Base-by-base conservation (phyloP, 441 rosid genomes). In the Euphorbia celastroides region DNA sequence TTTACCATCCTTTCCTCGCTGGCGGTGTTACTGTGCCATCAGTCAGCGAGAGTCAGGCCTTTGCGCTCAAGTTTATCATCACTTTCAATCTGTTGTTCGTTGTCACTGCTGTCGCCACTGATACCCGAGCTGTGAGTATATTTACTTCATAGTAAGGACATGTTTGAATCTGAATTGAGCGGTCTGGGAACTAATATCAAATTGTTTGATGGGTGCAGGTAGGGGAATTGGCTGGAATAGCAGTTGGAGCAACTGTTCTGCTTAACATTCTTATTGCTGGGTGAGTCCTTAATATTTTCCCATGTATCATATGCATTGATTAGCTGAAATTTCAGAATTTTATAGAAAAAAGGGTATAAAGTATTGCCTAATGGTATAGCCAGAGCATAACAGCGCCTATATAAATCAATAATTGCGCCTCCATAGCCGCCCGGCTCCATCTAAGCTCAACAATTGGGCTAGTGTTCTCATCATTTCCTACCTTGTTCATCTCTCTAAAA, bases 141-240 rank as follows among this genome's bases (percentile, higher is more conserved):
- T 7, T 42, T 5, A 0, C 14, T 1, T 41, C 8, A 48, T 19
- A n/a, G n/a, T n/a, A n/a, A n/a, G n/a, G n/a, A n/a, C n/a, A n/a
- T n/a, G n/a, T n/a, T n/a, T n/a, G n/a, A n/a, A n/a, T n/a, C n/a
- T n/a, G n/a, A n/a, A n/a, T n/a, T n/a, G n/a, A n/a, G n/a, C n/a
- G n/a, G n/a, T n/a, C n/a, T n/a, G n/a, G n/a, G n/a, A n/a, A n/a
- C n/a, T n/a, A n/a, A n/a, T n/a, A n/a, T n/a, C n/a, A n/a, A n/a
- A n/a, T n/a, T n/a, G n/a, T n/a, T 55, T 9, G 23, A 10, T 54
- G 16, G 30, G 30, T 38, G 22, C 77, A 88, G 98, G 98, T 93
- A 17, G 99, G 99, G 70, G 99, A 94, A 79, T 66, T 94, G 71
- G 98, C 98, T 0, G 98, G 98, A n/a, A 89, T 93, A 60, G 98